These are phyloP conservation scores for Chlamydomonas incerta DNA, from an alignment of 139 green algal species.

Conservation along the genomic window DNA sequence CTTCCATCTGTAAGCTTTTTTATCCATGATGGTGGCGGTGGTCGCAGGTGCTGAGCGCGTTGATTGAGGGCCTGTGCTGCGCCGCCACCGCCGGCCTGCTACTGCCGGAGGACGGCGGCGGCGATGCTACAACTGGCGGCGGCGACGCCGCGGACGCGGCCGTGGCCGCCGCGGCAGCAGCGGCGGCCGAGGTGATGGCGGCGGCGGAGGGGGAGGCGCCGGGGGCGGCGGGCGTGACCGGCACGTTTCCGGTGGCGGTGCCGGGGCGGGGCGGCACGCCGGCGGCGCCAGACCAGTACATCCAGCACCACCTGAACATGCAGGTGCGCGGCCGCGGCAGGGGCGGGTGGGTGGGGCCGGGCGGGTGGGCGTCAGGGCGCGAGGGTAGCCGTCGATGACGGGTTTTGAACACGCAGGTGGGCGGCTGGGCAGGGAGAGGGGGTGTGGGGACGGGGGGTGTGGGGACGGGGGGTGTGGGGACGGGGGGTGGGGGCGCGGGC, in stretches of 20 bases:
- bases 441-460: too few species aligned
- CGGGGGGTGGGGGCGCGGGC: too few species aligned
- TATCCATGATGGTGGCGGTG: too few species aligned
- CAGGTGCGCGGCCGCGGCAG: too few species aligned
- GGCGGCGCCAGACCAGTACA: slow-evolving; percentile 27
- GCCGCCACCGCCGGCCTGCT: background rate
- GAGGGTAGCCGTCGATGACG: too few species aligned
- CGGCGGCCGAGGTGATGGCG: background rate
- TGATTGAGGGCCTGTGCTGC: slow-evolving; percentile 39
- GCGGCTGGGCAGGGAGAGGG: too few species aligned
- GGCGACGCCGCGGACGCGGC: background rate
- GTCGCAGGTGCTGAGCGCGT: background rate
- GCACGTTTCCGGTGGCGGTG: background rate
- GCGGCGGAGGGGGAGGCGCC: too few species aligned
- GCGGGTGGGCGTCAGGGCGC: background rate
- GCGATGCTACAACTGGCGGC: background rate
- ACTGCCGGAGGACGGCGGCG: background rate
- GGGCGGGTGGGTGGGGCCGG: background rate
- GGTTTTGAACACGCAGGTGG: too few species aligned
- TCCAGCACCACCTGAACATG: slow-evolving; percentile 35
- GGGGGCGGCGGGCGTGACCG: background rate
- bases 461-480: too few species aligned
- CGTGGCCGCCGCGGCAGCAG: background rate
- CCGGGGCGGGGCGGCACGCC: background rate
- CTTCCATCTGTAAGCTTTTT: too few species aligned